Base-by-base conservation (phyloP, 495 filamentous ascomycete species). In the Talaromyces trachyspermus region DNA sequence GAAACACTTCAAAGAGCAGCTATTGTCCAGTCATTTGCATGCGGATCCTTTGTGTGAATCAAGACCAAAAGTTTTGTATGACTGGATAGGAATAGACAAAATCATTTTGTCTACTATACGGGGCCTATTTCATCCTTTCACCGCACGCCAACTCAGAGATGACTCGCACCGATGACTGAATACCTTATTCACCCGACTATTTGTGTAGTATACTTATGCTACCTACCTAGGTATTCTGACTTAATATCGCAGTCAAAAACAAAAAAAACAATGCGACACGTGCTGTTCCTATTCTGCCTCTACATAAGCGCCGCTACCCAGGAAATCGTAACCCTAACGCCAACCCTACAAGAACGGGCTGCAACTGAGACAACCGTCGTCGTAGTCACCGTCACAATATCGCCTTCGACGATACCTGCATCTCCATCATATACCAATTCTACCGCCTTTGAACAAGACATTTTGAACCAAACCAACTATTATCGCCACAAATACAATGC, bases 401-500 rank as follows among this genome's bases (percentile, higher is more conserved):
- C 62, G 18, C 58, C 55, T 6, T 63, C 64, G 2, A 29, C 50
- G 3, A 45, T 53, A 4, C 58, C 71, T 0, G 49, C 55, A 14
- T 61, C 67, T 2, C 43, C 68, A 1, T 71, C 68, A 23, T 88
- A 81, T 56, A 74, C 71, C 0, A 58, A 68, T 50, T 50, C 63
- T 38, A 19, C 36, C 4, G 41, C 57, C 11, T 86, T 89, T 68
- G 59, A 74, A 41, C 61, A 72, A 43, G 68, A 75, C 6, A 68
- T 86, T 43, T 71, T 92, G 20, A 75, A 78, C 56, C 70, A 68
- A 56, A 85, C 76, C 32, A 91, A 92, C 59, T 59, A 66, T 41
- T 89, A 84, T 65, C 82, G 87, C 15, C 23, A 49, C 1, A 58
- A 75, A 39, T 81, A 90, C 65, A 79, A 83, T 52, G 85, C 85